Conservation (phyloP, 768 basidiomycete species). For the Mycena albidolilacea region DNA sequence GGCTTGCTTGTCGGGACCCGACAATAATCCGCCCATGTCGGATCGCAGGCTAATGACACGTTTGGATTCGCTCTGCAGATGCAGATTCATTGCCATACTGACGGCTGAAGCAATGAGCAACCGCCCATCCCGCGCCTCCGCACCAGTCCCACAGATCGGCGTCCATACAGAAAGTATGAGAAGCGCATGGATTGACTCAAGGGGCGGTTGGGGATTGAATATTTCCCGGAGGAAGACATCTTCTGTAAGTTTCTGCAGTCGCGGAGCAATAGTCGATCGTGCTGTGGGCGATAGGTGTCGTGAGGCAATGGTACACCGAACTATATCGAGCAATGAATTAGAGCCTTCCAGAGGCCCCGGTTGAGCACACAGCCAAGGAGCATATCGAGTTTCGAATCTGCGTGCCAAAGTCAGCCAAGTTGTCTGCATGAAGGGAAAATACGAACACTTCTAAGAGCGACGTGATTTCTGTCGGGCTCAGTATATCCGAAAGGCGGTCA, state of each 20-base stretch:
- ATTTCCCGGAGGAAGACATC: constrained; percentile 56
- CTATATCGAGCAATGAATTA: constrained; percentile 56
- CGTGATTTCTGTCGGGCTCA: constrained; percentile 52
- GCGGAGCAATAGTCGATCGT: constrained; percentile 54
- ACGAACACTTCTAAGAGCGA: constrained; percentile 58
- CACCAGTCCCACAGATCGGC: constrained; percentile 52
- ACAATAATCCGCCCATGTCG: constrained; percentile 38
- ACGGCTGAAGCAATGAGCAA: constrained; percentile 59
- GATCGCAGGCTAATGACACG: constrained; percentile 48
- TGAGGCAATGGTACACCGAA: constrained; percentile 62
- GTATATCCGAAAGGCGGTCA: constrained; percentile 45
- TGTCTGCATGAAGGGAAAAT: neutral
- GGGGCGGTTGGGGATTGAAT: constrained; percentile 58
- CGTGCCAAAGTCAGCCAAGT: constrained; percentile 6
- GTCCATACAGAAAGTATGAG: constrained; percentile 62
- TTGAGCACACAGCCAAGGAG: constrained; percentile 60
- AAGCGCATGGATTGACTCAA: constrained; percentile 58
- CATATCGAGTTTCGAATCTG: constrained; percentile 61
- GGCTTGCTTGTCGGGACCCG: constrained; percentile 38
- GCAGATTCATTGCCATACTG: constrained; percentile 63
- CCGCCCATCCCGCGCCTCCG: constrained; percentile 54
- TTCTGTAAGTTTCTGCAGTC: constrained; percentile 58
- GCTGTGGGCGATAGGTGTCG: constrained; percentile 57
- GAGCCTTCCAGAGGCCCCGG: constrained; percentile 47
- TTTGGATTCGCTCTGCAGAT: constrained; percentile 54